Conservation (phyloP, 148 eudicot species). For the Hydrangea macrophylla region DNA sequence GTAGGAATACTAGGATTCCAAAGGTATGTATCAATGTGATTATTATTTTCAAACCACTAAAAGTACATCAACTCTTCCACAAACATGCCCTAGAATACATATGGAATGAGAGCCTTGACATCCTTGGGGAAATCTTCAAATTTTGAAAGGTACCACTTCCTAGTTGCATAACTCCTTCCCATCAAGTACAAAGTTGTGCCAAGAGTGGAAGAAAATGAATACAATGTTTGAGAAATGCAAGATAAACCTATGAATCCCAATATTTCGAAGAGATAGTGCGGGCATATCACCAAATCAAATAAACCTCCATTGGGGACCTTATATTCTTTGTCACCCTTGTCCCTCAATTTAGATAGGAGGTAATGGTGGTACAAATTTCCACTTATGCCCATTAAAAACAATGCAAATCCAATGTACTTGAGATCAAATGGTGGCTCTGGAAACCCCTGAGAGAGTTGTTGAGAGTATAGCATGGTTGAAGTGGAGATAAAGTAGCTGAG, state of each 20-base stretch:
- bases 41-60: too few relatives aligned
- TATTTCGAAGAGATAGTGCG: conserved; percentile 61
- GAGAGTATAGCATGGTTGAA: conserved; percentile 15
- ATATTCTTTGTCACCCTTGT: conserved; percentile 25
- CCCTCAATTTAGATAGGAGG: conserved; percentile 18
- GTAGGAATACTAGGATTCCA: too few relatives aligned
- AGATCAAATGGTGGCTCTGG: conserved; percentile 17
- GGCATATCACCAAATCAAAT: conserved; percentile 51
- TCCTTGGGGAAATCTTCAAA: conserved; percentile 58
- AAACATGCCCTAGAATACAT: conserved; percentile 31
- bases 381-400: conserved; percentile 15
- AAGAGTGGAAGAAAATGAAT: conserved; percentile 30
- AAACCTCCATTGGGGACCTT: conserved; percentile 63
- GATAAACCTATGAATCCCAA: conserved; percentile 47
- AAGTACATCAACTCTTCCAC: too few relatives aligned
- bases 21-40: too few relatives aligned
- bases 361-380: conserved; percentile 26
- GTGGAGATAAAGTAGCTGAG: conserved; percentile 1
- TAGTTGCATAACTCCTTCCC: conserved; percentile 64
- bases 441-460: conserved; percentile 14
- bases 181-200: conserved; percentile 28
- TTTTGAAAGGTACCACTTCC: conserved; percentile 62
- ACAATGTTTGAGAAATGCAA: conserved; percentile 50
- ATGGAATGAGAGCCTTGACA: conserved; percentile 59
- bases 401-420: not conserved